Evolutionary conservation across 1,139 yeast genomes (phyloP).

Genomic region (Taphrina wiesneri): DNA sequence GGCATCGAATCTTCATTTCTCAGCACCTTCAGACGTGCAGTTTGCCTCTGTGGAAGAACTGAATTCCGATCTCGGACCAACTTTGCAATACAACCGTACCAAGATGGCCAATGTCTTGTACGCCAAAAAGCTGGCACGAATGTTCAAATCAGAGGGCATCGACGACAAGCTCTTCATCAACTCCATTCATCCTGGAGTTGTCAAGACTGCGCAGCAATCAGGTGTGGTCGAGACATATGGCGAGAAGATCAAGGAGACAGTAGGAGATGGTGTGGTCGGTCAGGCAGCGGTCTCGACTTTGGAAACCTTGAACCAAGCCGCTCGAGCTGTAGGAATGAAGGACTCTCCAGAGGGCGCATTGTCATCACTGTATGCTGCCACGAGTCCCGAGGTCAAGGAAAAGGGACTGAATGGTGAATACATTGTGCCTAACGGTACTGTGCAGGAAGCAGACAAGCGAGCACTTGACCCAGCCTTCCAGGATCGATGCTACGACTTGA

Average conservation of each 20-base stretch:
- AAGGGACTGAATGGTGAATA: conserved; percentile 21
- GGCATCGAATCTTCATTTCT: conserved; percentile 28
- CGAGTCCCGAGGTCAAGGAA: conserved; percentile 24
- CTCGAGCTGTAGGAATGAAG: conserved; percentile 24
- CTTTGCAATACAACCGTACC: conserved; percentile 29
- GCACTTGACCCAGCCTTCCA: conserved; percentile 11
- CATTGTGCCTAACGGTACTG: conserved; percentile 30
- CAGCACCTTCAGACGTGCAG: conserved; percentile 19
- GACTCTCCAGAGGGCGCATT: conserved; percentile 28
- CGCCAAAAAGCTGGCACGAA: conserved; percentile 20
- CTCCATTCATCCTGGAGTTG: conserved; percentile 31
- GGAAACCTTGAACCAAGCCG: conserved; percentile 11
- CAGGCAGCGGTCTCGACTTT: conserved; percentile 10
- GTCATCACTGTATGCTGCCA: conserved; percentile 25
- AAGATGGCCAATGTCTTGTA: conserved; percentile 31
- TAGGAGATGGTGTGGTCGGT: conserved; percentile 19
- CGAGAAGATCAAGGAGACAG: conserved; percentile 16
- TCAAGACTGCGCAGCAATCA: conserved; percentile 34
- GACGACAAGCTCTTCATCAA: conserved; percentile 10
- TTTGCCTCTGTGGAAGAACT: conserved; percentile 23
- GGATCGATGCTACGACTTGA: conserved; percentile 23
- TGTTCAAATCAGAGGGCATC: conserved; percentile 18
- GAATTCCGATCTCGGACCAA: conserved; percentile 29
- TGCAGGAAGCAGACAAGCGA: conserved; percentile 30
- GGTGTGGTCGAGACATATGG: conserved; percentile 26